Conservation (phyloP, 2,329 filamentous ascomycete species). For the Cryphonectria parasitica region DNA sequence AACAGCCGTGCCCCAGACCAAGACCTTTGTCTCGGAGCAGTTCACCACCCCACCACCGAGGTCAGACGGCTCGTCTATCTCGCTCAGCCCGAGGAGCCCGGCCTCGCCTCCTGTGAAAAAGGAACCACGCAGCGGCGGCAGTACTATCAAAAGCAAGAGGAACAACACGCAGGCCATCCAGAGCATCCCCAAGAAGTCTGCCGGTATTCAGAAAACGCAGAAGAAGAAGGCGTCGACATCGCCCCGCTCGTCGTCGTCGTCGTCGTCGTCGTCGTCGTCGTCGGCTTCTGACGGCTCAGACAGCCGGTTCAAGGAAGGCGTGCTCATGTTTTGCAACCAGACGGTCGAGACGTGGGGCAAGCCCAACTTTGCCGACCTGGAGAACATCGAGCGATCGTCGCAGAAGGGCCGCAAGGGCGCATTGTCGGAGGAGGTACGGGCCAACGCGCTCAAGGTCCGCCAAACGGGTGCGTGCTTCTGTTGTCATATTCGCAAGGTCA, state of each 20-base stretch:
- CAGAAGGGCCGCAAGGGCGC: conserved; percentile 62
- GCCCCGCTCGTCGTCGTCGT: conserved; percentile 22
- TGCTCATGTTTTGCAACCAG: conserved; percentile 57
- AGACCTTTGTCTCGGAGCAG: conserved; percentile 45
- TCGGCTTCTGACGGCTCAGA: conserved; percentile 35
- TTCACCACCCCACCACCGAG: conserved; percentile 34
- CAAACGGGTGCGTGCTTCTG: conserved; percentile 61
- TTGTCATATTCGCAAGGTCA: conserved; percentile 63
- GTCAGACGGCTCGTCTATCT: conserved; percentile 22
- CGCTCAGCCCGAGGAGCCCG: conserved; percentile 33
- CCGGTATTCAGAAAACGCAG: conserved; percentile 21
- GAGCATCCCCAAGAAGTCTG: conserved; percentile 10
- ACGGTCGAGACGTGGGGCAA: conserved; percentile 39
- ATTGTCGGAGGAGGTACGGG: conserved; percentile 56
- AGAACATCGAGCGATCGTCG: conserved; percentile 52
- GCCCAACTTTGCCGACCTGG: conserved; percentile 60
- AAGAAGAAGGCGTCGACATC: conserved; percentile 46
- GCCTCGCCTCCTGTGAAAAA: conserved; percentile 34
- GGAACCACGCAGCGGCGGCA: conserved; percentile 24
- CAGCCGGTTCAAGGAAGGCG: conserved; percentile 59
- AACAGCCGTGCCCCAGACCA: conserved; percentile 39
- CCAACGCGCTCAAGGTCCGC: conserved; percentile 58
- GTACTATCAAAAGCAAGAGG: conserved; percentile 12
- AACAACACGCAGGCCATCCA: neutral
- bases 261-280: conserved; percentile 30